These are phyloP conservation scores for Metschnikowia anglica DNA, from an alignment of 805 yeast species.

Conservation along the genomic window DNA sequence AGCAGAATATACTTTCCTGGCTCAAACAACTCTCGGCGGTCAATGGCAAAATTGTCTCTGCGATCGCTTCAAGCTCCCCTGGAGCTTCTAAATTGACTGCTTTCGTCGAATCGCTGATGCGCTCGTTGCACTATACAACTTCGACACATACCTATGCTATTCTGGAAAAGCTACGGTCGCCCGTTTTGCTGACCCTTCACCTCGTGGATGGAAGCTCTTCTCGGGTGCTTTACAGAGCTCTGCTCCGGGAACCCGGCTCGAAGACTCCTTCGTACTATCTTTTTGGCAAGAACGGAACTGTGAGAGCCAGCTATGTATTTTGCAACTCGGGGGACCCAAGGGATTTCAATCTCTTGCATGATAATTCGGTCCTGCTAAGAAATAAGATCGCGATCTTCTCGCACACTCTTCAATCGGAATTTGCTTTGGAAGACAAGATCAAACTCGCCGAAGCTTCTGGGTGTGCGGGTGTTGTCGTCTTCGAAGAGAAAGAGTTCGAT, in stretches of 20 bases:
- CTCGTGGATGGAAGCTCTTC: constrained; percentile 24
- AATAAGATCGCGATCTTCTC: constrained; percentile 32
- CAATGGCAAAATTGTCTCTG: constrained; percentile 21
- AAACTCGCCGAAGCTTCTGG: constrained; percentile 14
- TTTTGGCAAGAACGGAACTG: constrained; percentile 29
- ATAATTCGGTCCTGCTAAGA: constrained; percentile 21
- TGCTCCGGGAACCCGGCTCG: constrained; percentile 25
- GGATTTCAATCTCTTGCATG: constrained; percentile 27
- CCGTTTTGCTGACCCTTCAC: constrained; percentile 28
- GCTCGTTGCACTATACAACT: constrained; percentile 29
- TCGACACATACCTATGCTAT: constrained; percentile 16
- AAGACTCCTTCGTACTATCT: constrained; percentile 34
- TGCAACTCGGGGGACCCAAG: constrained; percentile 32
- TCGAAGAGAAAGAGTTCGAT: constrained; percentile 12
- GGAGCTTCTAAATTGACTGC: constrained; percentile 28
- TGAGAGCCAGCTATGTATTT: constrained; percentile 27
- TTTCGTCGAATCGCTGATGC: constrained; percentile 29
- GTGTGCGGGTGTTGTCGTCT: constrained; percentile 18
- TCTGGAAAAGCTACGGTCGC: constrained; percentile 18
- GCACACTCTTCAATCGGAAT: constrained; percentile 10
- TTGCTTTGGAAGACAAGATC: constrained; percentile 16
- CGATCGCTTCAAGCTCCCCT: constrained; percentile 20
- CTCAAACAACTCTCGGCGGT: constrained; percentile 29
- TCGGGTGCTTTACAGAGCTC: constrained; percentile 28
- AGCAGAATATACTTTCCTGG: constrained; percentile 29